These are phyloP conservation scores for Theobroma grandiflorum DNA, from an alignment of 441 rosid species.

Conservation along the genomic window DNA sequence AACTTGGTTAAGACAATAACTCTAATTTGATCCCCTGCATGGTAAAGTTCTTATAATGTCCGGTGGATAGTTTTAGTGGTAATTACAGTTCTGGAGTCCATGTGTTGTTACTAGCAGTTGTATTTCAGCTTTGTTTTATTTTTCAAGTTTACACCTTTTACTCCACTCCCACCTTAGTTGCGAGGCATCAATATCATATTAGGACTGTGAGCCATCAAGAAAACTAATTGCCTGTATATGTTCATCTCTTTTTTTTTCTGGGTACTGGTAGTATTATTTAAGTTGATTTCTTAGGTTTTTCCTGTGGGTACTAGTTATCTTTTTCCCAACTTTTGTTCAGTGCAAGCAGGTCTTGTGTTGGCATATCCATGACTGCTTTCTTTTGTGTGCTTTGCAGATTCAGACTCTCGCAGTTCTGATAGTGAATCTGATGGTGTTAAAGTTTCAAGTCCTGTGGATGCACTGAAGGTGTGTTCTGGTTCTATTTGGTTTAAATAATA, in stretches of 20 bases:
- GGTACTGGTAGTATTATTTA: not conserved
- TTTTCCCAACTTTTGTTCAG: not conserved
- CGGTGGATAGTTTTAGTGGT: too few species aligned
- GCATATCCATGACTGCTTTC: constrained; percentile 3
- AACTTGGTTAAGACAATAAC: not conserved
- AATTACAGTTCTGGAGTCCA: too few species aligned
- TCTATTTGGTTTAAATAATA: not conserved
- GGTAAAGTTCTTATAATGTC: not conserved
- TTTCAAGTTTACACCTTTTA: too few species aligned
- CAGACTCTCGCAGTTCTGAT: constrained; percentile 65
- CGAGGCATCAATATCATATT: too few species aligned
- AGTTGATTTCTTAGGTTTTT: constrained; percentile 15
- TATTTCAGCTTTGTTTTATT: too few species aligned
- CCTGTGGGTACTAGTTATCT: not conserved
- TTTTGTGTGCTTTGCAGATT: constrained; percentile 47
- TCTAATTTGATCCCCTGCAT: too few species aligned
- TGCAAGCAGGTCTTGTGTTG: constrained; percentile 3
- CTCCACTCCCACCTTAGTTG: too few species aligned
- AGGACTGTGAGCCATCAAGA: too few species aligned
- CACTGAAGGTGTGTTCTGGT: constrained; percentile 47
- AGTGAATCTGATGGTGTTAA: constrained; percentile 56
- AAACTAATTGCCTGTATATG: not conserved
- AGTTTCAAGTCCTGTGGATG: constrained; percentile 44
- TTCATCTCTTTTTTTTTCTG: not conserved
- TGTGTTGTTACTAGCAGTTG: too few species aligned